A percentile compares a stretch with the other conserved stretches of the same genome.
These are phyloP conservation scores for Fusarium sp. DNA, from an alignment of 2,329 filamentous ascomycete species.

Conservation along the genomic window DNA sequence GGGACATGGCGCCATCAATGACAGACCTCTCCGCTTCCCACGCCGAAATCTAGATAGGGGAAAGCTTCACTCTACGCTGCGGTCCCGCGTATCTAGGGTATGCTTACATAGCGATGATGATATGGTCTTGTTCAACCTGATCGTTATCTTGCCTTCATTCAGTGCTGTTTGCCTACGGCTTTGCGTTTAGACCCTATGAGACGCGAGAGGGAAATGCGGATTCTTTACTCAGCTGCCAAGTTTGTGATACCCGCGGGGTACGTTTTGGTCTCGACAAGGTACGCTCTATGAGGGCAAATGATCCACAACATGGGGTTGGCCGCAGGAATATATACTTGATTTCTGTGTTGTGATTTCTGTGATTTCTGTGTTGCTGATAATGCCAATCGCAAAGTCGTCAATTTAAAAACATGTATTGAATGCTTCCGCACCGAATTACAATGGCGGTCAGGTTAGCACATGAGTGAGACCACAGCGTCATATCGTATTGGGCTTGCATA, in stretches of 20 bases:
- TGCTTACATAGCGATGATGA: background rate
- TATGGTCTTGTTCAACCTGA: background rate
- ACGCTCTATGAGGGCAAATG: background rate
- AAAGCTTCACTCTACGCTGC: slow-evolving; percentile 2
- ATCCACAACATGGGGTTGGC: slow-evolving; percentile 14
- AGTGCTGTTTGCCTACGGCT: background rate
- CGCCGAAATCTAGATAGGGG: slow-evolving; percentile 2
- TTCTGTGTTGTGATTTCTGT: slow-evolving; percentile 2
- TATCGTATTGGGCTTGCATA: slow-evolving; percentile 16
- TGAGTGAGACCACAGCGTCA: slow-evolving; percentile 7
- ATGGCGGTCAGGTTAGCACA: slow-evolving; percentile 8
- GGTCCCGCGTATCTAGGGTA: slow-evolving; percentile 9
- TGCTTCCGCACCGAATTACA: background rate
- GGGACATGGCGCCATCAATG: slow-evolving; percentile 13
- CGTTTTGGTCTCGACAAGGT: background rate
- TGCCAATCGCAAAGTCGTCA: background rate
- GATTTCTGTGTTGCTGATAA: slow-evolving; percentile 9
- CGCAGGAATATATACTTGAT: background rate
- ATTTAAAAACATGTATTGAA: background rate
- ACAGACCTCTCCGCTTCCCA: background rate
- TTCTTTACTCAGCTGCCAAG: slow-evolving; percentile 1
- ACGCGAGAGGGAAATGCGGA: background rate
- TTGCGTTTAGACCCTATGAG: background rate
- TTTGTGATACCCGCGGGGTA: background rate
- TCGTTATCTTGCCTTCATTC: background rate